Evolutionary conservation across 768 basidiomycete species (phyloP).

Genomic region (Termitomyces sp.): DNA sequence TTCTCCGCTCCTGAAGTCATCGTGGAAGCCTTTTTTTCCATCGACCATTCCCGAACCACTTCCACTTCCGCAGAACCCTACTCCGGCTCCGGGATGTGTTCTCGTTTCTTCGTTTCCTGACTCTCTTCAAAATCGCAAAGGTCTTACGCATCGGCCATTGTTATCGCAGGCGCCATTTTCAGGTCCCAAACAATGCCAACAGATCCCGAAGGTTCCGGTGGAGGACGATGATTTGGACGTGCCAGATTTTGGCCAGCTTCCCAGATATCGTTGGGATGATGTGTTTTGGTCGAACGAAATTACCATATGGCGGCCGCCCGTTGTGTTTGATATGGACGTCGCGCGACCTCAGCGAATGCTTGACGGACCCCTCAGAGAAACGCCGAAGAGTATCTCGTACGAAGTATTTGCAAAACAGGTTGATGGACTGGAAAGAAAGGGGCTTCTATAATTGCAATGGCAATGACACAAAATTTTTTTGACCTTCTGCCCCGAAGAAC

Average conservation of each 20-base stretch:
- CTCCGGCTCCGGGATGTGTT: conserved; percentile 9
- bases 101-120: conserved; percentile 6
- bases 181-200: conserved; percentile 9
- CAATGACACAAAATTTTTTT: neutral
- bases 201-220: conserved; percentile 3
- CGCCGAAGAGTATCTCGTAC: conserved; percentile 16
- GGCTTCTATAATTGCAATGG: neutral
- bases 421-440: conserved; percentile 8
- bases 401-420: conserved; percentile 15
- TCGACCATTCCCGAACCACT: conserved; percentile 1
- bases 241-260: conserved; percentile 14
- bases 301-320: conserved; percentile 10
- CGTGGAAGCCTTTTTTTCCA: conserved; percentile 16
- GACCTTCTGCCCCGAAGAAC: neutral
- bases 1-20: conserved; percentile 10
- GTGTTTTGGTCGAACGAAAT: conserved; percentile 6
- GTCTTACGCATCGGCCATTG: neutral
- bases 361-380: conserved; percentile 1
- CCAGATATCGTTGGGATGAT: conserved; percentile 1
- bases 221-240: conserved; percentile 10
- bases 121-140: neutral
- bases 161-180: conserved; percentile 3
- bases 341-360: conserved; percentile 13
- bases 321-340: conserved; percentile 13
- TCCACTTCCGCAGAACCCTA: conserved; percentile 8